These are phyloP conservation scores for Tricholoma terreum DNA, from an alignment of 768 basidiomycete species.

Conservation along the genomic window DNA sequence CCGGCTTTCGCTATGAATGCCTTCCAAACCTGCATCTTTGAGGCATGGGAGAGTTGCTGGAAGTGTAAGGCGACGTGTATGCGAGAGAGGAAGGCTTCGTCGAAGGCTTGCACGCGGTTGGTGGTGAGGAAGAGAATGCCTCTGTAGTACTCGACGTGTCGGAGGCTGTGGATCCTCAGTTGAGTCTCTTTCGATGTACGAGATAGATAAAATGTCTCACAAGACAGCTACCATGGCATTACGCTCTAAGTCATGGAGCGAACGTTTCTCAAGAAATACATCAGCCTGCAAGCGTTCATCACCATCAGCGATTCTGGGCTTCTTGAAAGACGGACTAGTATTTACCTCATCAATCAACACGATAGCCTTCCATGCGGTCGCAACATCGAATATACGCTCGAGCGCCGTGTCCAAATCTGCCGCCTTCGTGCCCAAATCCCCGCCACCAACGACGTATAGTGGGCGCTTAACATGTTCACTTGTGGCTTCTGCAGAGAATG, in stretches of 20 bases:
- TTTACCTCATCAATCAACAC: constrained; percentile 52
- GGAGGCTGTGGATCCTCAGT: constrained; percentile 37
- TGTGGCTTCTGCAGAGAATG: constrained; percentile 58
- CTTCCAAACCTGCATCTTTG: constrained; percentile 59
- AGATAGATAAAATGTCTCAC: constrained; percentile 24
- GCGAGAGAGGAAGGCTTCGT: constrained; percentile 66
- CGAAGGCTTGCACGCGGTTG: constrained; percentile 57
- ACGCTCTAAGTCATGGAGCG: constrained; percentile 58
- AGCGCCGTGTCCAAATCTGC: constrained; percentile 40
- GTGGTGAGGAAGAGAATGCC: constrained; percentile 58
- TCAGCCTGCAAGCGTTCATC: constrained; percentile 42
- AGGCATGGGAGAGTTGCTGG: constrained; percentile 49
- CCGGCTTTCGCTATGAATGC: constrained; percentile 54
- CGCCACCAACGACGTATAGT: constrained; percentile 52
- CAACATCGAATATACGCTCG: constrained; percentile 47
- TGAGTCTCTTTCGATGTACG: constrained; percentile 19
- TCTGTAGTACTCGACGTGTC: constrained; percentile 56
- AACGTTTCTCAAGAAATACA: constrained; percentile 70
- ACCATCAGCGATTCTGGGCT: not conserved
- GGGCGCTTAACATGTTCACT: constrained; percentile 54
- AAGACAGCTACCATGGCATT: constrained; percentile 76
- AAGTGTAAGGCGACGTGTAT: constrained; percentile 68
- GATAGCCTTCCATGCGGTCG: constrained; percentile 60
- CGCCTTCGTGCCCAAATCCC: constrained; percentile 51
- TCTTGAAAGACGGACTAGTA: not conserved